Evolutionary conservation across 1,284 basidiomycete species (phyloP), one percentile per base, ranked within the genome.

Genomic region (Xanthoconium separans): DNA sequence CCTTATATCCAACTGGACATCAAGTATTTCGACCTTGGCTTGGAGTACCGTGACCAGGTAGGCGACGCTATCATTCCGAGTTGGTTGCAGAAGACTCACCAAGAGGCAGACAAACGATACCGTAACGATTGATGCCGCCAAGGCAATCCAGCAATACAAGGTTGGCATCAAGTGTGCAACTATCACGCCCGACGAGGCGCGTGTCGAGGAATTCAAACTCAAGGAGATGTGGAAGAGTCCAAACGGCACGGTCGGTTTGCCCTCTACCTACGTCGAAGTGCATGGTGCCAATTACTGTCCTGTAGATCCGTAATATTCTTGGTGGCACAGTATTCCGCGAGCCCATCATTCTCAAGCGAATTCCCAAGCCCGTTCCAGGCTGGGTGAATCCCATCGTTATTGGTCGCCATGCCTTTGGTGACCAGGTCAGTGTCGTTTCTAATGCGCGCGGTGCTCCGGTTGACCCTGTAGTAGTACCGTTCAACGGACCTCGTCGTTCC

Each of bases 321-420:
- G 95, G 95, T 47, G 96, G 96, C 51, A 98, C 96, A 33, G 96
- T 99, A 56, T 99, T 99, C 86, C 89, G 96, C 61, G 96, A 98
- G 73, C 97, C 97, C 62, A 99, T 99, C 75, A 87, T 99, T 68
- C 83, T 98, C 44, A 72, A 88, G 50, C 85, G 89, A 61, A 91
- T 99, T 66, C 97, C 96, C 39, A 91, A 90, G 66, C 93, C 95
- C 20, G 83, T 99, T 40, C 95, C 95, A 20, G 96, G 97, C 50
- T 99, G 96, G 96, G 83, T 84, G 57, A 95, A 98, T 70, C 95
- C 97, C 42, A 99, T 99, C 69, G 80, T 94, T 60, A 98, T 99
- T 61, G 96, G 96, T 44, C 87, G 96, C 66, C 96, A 99, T 74
- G 96, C 96, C 6, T 97, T 69, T 65, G 96, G 96, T 66, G 96